Conservation (phyloP, 768 basidiomycete genomes). For the Boletus rex-veris region DNA sequence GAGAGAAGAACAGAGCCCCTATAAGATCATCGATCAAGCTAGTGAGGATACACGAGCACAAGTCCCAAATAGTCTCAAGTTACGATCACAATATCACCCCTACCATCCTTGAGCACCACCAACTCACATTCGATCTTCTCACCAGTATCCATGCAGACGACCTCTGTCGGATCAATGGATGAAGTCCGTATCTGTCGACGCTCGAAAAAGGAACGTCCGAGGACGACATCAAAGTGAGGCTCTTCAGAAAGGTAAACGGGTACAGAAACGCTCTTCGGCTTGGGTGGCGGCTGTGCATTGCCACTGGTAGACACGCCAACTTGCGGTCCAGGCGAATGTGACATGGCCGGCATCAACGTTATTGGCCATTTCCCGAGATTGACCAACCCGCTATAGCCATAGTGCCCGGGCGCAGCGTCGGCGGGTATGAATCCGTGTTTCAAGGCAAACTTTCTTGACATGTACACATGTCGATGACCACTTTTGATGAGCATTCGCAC, state of each 20-base stretch:
- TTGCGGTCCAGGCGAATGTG: not conserved
- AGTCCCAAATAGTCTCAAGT: conserved; percentile 37
- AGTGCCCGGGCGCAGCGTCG: conserved; percentile 84
- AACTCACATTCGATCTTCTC: conserved; percentile 91
- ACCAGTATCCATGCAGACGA: conserved; percentile 88
- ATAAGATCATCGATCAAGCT: not conserved
- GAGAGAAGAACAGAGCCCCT: no score
- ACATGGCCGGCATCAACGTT: conserved; percentile 45
- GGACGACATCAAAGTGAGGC: conserved; percentile 91
- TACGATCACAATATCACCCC: conserved; percentile 86
- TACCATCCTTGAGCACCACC: conserved; percentile 87
- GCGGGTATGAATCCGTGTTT: conserved; percentile 83
- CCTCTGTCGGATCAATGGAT: conserved; percentile 80
- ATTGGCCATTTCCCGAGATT: conserved; percentile 88
- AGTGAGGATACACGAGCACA: not conserved
- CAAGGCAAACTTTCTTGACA: conserved; percentile 89
- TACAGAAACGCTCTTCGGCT: conserved; percentile 43
- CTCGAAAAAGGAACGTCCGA: conserved; percentile 85
- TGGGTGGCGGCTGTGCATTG: conserved; percentile 5
- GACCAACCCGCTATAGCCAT: conserved; percentile 89
- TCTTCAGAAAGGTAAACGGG: conserved; percentile 90
- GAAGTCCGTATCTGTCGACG: conserved; percentile 79
- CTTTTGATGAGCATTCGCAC: conserved; percentile 92
- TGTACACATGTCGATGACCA: conserved; percentile 92
- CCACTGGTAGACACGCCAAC: not conserved